Evolutionary conservation across 1,139 yeast genomes (phyloP), one percentile per base, ranked within the genome.

Genomic region (Geotrichum klebahnii): DNA sequence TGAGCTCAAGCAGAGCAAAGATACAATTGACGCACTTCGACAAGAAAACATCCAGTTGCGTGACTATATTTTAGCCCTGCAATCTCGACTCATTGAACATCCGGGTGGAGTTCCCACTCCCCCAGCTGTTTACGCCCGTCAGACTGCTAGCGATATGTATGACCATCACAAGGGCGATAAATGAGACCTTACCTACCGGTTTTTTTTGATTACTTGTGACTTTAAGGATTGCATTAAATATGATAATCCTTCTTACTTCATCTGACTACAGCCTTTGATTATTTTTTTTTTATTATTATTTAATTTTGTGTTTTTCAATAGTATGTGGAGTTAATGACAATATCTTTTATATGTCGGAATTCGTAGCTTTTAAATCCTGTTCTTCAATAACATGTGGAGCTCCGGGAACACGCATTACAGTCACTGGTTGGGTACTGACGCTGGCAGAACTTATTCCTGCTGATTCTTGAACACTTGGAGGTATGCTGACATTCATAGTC

Each of bases 41-140:
- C 75, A 77, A 34, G 95, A 86, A 63, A 86, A 84, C 67, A 70
- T 77, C 60, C 82, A 82, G 64, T 74, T 87, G 57, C 76, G 90
- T 58, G 87, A 83, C 61, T 84, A 85, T 65, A 81, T 85, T 36
- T 66, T 83, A 60, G 82, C 82, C 2, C 70, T 85, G 45, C 92
- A 84, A 67, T 76, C 83, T 42, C 74, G 83, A 58, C 71, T 84
- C 57, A 77, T 84, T 57, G 85, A 80, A 49, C 66, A 64, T 26
- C 62, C 61, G 2, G 64, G 61, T 38, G 65, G 64, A 5, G 71
- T 70, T 32, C 77, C 77, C 20, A 64, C 75, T 16, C 77, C 78
- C 4, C 76, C 77, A 2, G 72, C 71, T 3, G 71, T 67, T 6
- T 69, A 66, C 50, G 60, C 62, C n/a, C 60, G 67, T 35, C 54